Percentiles rank a stretch among this genome's conserved stretches.
Conservation (phyloP, 2,329 filamentous ascomycete species). For the Aspergillus alliaceus region DNA sequence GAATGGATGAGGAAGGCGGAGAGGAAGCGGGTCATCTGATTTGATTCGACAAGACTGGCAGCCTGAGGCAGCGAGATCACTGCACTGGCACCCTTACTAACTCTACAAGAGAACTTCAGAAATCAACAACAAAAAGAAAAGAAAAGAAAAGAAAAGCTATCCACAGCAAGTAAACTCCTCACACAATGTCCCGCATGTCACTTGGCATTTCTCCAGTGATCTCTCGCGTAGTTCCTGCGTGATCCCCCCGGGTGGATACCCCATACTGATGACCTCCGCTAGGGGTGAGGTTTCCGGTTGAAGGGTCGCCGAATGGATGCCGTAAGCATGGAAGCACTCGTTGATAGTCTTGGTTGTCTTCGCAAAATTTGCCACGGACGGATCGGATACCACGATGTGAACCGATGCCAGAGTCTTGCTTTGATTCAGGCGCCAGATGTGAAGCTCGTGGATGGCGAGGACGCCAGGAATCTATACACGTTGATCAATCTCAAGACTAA, state of each 20-base stretch:
- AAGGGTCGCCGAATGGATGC: constrained; percentile 67
- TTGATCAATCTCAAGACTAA: neutral
- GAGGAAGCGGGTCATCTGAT: neutral
- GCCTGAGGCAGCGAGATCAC: neutral
- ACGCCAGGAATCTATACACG: constrained; percentile 60
- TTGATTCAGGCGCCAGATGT: constrained; percentile 71
- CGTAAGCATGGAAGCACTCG: constrained; percentile 69
- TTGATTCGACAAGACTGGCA: neutral
- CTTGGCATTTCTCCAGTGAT: constrained; percentile 1
- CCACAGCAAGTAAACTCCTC: neutral
- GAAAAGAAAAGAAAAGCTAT: neutral
- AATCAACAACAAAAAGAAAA: too few relatives aligned
- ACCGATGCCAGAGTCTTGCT: constrained; percentile 66
- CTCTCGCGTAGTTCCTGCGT: neutral
- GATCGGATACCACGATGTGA: constrained; percentile 63
- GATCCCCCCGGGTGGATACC: too few relatives aligned
- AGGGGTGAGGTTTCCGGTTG: constrained; percentile 59
- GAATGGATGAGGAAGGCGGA: neutral
- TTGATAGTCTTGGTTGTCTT: constrained; percentile 60
- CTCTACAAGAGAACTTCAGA: too few relatives aligned
- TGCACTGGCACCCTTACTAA: too few relatives aligned
- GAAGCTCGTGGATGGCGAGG: constrained; percentile 66
- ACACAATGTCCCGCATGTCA: neutral
- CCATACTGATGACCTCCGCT: neutral
- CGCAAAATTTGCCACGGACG: constrained; percentile 58